These are phyloP conservation scores for Trichoderma sp. DNA, from an alignment of 2,329 filamentous ascomycete species.

Conservation along the genomic window DNA sequence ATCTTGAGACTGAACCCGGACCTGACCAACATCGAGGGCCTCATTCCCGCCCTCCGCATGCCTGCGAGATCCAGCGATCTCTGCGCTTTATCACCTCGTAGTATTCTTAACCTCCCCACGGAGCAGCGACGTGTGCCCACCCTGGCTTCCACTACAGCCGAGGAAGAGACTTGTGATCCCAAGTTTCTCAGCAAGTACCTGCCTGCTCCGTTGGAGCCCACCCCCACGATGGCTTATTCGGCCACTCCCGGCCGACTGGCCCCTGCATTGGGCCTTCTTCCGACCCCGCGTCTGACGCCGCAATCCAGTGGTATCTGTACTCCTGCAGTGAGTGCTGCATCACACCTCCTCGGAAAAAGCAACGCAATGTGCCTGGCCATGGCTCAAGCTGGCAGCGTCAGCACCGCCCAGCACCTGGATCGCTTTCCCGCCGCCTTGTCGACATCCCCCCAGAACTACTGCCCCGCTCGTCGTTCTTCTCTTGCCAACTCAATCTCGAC, in stretches of 20 bases:
- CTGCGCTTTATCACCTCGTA: constrained; percentile 43
- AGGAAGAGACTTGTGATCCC: constrained; percentile 20
- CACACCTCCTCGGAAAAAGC: constrained; percentile 50
- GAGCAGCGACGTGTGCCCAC: constrained; percentile 35
- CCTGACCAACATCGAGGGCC: constrained; percentile 58
- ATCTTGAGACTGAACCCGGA: constrained; percentile 59
- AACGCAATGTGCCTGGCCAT: constrained; percentile 64
- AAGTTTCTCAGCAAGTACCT: background rate
- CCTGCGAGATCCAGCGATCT: constrained; percentile 37
- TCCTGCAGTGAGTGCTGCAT: constrained; percentile 59
- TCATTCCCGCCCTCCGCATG: constrained; percentile 42
- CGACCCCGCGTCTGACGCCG: constrained; percentile 60
- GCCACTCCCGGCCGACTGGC: constrained; percentile 44
- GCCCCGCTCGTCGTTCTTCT: constrained; percentile 58
- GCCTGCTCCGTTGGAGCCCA: constrained; percentile 45
- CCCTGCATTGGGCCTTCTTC: constrained; percentile 56
- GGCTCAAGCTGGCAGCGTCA: constrained; percentile 53
- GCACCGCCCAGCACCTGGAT: constrained; percentile 52
- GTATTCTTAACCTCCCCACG: constrained; percentile 45
- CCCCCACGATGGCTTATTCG: constrained; percentile 46
- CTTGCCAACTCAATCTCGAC: constrained; percentile 64
- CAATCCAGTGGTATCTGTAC: constrained; percentile 58
- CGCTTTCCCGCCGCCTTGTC: constrained; percentile 51
- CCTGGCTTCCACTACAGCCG: constrained; percentile 44
- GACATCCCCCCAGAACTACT: constrained; percentile 55